These are phyloP conservation scores for Neospermospora avenae DNA, from an alignment of 2,329 filamentous ascomycete genomes.

Conservation along the genomic window DNA sequence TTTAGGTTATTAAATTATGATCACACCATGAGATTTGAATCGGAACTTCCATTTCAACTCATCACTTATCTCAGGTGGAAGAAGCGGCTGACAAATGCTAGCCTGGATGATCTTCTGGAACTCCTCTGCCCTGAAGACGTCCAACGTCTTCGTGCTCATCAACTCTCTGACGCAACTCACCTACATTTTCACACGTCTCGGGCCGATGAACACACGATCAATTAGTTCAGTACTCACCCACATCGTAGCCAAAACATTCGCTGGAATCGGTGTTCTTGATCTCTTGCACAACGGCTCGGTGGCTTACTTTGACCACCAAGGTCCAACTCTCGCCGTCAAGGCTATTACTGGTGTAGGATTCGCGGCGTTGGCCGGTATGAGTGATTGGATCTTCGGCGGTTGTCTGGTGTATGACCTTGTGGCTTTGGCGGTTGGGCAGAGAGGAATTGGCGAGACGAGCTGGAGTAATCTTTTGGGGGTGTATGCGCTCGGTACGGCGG, in stretches of 20 bases:
- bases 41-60: too few species aligned
- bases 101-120: conserved; percentile 65
- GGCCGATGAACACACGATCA: conserved; percentile 47
- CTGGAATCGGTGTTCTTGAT: conserved; percentile 57
- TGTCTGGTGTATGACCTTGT: conserved; percentile 58
- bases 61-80: neutral
- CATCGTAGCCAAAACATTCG: conserved; percentile 56
- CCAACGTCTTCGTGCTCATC: conserved; percentile 54
- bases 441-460: conserved; percentile 38
- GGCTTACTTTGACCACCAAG: conserved; percentile 50
- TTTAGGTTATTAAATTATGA: neutral
- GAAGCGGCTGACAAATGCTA: conserved; percentile 19
- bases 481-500: conserved; percentile 50
- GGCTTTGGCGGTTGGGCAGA: conserved; percentile 52
- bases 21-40: neutral
- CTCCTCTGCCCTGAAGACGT: conserved; percentile 44
- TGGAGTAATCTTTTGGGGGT: conserved; percentile 51
- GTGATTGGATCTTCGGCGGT: conserved; percentile 59
- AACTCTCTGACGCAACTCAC: conserved; percentile 54
- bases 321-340: conserved; percentile 46
- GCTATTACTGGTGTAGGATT: conserved; percentile 52
- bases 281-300: conserved; percentile 56
- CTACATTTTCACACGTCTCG: conserved; percentile 48
- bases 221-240: conserved; percentile 54
- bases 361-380: conserved; percentile 44